Evolutionary conservation across 2,329 filamentous ascomycete genomes (phyloP).

Genomic region (Alternaria alternata): DNA sequence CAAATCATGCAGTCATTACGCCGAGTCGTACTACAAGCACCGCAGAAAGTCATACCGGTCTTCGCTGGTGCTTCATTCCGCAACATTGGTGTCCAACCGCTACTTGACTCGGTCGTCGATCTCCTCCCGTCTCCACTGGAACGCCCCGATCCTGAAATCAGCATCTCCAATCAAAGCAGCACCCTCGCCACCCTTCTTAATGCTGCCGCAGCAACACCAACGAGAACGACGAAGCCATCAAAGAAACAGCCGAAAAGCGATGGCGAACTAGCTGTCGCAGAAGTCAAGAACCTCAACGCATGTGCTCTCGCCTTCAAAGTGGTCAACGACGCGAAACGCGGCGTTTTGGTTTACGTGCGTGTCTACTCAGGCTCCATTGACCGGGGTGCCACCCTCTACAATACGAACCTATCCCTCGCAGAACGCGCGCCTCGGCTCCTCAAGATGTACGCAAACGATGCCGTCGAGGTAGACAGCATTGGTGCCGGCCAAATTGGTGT

Average conservation of each 20-base stretch:
- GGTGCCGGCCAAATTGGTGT: constrained; percentile 92
- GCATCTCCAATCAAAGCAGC: constrained; percentile 66
- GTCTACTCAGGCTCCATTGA: constrained; percentile 86
- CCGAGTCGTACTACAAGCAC: constrained; percentile 70
- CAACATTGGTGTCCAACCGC: constrained; percentile 91
- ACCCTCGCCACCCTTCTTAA: constrained; percentile 58
- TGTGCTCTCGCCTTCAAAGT: constrained; percentile 89
- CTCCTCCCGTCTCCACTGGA: constrained; percentile 85
- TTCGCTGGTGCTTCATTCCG: constrained; percentile 93
- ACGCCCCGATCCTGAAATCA: constrained; percentile 80
- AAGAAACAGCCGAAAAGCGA: constrained; percentile 23
- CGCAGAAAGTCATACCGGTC: constrained; percentile 80
- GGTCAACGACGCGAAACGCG: constrained; percentile 83
- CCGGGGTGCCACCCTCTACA: constrained; percentile 80
- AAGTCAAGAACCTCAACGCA: constrained; percentile 69
- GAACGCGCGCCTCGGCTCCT: constrained; percentile 83
- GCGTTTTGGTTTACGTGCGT: constrained; percentile 88
- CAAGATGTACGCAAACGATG: constrained; percentile 88
- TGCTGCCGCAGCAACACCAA: constrained; percentile 43
- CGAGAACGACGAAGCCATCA: constrained; percentile 14
- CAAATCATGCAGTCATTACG: constrained; percentile 78
- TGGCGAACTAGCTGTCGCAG: constrained; percentile 29
- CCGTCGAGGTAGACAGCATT: constrained; percentile 82
- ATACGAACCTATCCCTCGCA: constrained; percentile 80
- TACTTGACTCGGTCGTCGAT: constrained; percentile 88